Evolutionary conservation across 768 basidiomycete species (phyloP).

Genomic region (Kwoniella dejecticola): DNA sequence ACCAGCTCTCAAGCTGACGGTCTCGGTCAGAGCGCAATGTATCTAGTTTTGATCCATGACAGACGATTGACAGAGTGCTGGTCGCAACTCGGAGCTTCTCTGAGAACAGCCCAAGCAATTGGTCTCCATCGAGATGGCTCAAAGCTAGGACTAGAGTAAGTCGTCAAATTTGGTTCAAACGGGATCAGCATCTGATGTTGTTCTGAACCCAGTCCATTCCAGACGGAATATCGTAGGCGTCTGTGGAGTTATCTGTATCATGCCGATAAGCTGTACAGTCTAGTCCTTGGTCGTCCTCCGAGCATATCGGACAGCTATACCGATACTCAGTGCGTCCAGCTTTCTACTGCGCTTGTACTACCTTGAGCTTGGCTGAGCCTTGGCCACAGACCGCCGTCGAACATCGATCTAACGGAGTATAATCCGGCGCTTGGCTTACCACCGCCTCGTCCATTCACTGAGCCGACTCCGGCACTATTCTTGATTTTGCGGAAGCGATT

Average conservation of each 20-base stretch:
- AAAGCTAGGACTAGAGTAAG: conserved; percentile 66
- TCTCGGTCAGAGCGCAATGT: conserved; percentile 65
- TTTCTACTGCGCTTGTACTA: neutral
- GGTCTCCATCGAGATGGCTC: conserved; percentile 88
- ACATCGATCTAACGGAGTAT: conserved; percentile 59
- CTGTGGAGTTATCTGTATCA: conserved; percentile 87
- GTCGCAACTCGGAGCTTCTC: conserved; percentile 90
- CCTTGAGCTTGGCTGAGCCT: no score
- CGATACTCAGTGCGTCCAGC: conserved; percentile 59
- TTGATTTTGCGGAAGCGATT: conserved; percentile 82
- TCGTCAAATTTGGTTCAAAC: neutral
- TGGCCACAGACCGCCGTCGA: conserved; percentile 60
- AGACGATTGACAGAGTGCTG: conserved; percentile 83
- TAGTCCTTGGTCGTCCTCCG: conserved; percentile 81
- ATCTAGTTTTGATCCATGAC: conserved; percentile 59
- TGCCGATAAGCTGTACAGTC: conserved; percentile 79
- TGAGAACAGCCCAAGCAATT: conserved; percentile 88
- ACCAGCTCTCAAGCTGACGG: no score
- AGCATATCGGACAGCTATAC: conserved; percentile 88
- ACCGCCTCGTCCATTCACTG: conserved; percentile 56
- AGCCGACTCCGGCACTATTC: conserved; percentile 82
- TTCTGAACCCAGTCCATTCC: conserved; percentile 63
- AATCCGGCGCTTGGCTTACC: conserved; percentile 29
- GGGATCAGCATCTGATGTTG: no score
- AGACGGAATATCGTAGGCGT: conserved; percentile 83